These are phyloP conservation scores for Cyberlindnera xylosilytica DNA, from an alignment of 805 yeast genomes.

Conservation along the genomic window DNA sequence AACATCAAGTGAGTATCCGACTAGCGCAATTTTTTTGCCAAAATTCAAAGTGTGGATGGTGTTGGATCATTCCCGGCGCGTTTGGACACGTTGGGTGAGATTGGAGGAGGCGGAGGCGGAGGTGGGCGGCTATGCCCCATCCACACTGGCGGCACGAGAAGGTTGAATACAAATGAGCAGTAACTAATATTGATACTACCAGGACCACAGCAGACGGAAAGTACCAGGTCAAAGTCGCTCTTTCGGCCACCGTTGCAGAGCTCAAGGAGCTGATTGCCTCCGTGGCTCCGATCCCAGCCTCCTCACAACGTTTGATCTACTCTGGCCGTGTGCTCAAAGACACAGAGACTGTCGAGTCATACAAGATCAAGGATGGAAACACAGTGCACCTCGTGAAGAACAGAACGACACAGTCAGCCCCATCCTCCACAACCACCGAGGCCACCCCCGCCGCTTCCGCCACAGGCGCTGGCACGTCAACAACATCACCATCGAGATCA, in stretches of 20 bases:
- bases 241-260: conserved; percentile 56
- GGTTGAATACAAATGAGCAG: too few species aligned
- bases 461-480: conserved; percentile 24
- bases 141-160: too few species aligned
- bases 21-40: not conserved
- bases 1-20: conserved; percentile 22
- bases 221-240: conserved; percentile 58
- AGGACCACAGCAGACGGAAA: conserved; percentile 69
- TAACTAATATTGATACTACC: too few species aligned
- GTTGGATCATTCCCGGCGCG: not conserved
- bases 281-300: conserved; percentile 63
- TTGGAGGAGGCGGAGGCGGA: not conserved
- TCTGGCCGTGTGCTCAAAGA: conserved; percentile 94
- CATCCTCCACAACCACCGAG: conserved; percentile 28
- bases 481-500: conserved; percentile 39
- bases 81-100: not conserved
- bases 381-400: conserved; percentile 88
- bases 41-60: not conserved
- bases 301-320: conserved; percentile 85
- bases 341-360: conserved; percentile 64
- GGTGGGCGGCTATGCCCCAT: too few species aligned
- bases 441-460: conserved; percentile 25
- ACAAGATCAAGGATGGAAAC: conserved; percentile 83
- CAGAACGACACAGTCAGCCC: conserved; percentile 35
- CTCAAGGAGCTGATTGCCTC: conserved; percentile 64